Evolutionary conservation across 2,329 filamentous ascomycete species (phyloP).

Genomic region (Trichoderma atrobrunneum): DNA sequence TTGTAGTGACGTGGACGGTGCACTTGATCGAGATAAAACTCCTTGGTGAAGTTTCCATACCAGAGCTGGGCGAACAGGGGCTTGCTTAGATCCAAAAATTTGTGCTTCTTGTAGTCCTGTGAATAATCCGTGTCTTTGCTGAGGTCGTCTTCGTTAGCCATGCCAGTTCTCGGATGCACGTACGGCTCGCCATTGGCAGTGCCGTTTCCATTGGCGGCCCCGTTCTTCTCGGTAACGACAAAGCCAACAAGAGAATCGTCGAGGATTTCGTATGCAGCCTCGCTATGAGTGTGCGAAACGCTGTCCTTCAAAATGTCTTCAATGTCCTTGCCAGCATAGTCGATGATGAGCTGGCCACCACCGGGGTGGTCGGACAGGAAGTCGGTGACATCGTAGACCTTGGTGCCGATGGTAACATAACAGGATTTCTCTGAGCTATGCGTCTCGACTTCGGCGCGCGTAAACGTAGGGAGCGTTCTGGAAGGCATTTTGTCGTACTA

Average conservation of each 20-base stretch:
- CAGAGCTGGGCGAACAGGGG: slow-evolving; percentile 87
- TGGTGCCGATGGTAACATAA: slow-evolving; percentile 85
- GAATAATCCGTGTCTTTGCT: slow-evolving; percentile 76
- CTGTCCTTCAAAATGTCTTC: slow-evolving; percentile 78
- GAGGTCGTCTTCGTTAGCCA: slow-evolving; percentile 85
- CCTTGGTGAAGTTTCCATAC: slow-evolving; percentile 82
- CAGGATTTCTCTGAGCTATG: slow-evolving; percentile 81
- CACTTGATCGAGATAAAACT: slow-evolving; percentile 96
- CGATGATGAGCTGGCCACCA: slow-evolving; percentile 80
- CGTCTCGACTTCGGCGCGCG: slow-evolving; percentile 72
- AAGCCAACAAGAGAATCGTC: slow-evolving; percentile 86
- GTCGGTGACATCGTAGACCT: slow-evolving; percentile 92
- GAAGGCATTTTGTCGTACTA: slow-evolving; percentile 61
- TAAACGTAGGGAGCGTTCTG: slow-evolving; percentile 78
- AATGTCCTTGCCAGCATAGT: slow-evolving; percentile 87
- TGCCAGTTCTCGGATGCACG: slow-evolving; percentile 69
- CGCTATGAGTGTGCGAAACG: slow-evolving; percentile 79
- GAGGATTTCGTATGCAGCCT: slow-evolving; percentile 92
- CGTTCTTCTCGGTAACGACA: slow-evolving; percentile 58
- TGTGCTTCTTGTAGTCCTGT: slow-evolving; percentile 81
- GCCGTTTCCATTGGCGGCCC: slow-evolving; percentile 36
- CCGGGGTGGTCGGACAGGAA: slow-evolving; percentile 91
- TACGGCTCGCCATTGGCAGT: slow-evolving; percentile 21
- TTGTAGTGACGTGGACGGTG: slow-evolving; percentile 95
- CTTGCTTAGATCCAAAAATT: slow-evolving; percentile 85